Base-by-base conservation (phyloP, 2,329 filamentous ascomycete genomes). In the Bipolaris zeicola region DNA sequence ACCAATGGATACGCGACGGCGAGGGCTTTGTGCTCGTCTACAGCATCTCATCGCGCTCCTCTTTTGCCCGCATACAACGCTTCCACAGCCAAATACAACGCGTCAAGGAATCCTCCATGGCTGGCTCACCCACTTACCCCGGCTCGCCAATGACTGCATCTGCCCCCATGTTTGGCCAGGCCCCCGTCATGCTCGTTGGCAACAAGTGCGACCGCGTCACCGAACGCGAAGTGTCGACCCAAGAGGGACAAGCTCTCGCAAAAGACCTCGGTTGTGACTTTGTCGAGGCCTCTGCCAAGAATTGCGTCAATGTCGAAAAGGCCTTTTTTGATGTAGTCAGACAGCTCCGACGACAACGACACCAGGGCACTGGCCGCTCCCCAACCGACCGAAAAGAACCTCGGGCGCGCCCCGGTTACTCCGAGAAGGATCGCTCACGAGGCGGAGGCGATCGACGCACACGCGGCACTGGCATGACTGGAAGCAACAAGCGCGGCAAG, bases 191-290 rank as follows among this genome's bases (percentile, higher is more conserved):
- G 95, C 85, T 99, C 28, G 95, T 99, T 34, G 95, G 95, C 65
- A 98, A 99, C 83, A 99, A 99, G 82, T 96, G 92, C 79, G 95
- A 99, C 79, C 86, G 95, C 70, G 92, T 96, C 44, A 96, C 94
- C 26, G 95, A 98, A 79, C 87, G 95, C 64, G 94, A 97, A 73
- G 95, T 98, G 3, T 97, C 93, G 2, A 96, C 93, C 48, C 95
- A 98, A 77, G 95, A 99, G 79, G 95, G 95, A 14, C 90, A 92
- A 65, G 92, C 93, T 50, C 81, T 98, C 37, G 94, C 95, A 52
- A 90, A 93, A 70, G 92, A 97, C 71, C 82, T 99, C 37, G 92
- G 92, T 61, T 98, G 95, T 79, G 93, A 97, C 68, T 98, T 98
- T 69, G 92, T 97, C 67, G 94, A 98, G 78, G 93, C 94, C 1